Evolutionary conservation across 73 alveolate species (phyloP).

Genomic region (Urostyla sp.): DNA sequence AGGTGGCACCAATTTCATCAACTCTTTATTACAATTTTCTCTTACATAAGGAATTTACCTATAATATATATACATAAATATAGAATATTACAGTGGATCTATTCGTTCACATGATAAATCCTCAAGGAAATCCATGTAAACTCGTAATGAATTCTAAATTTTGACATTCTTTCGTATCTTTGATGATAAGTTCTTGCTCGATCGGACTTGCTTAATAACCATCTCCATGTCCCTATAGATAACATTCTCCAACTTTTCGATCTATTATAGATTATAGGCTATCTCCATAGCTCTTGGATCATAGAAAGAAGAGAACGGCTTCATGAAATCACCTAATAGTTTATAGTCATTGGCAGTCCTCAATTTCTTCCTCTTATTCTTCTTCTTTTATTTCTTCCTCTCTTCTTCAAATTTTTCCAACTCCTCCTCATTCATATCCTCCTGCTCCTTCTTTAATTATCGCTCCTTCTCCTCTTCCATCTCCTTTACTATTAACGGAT

Average conservation of each 20-base stretch:
- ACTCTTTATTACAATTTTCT: constrained; percentile 10
- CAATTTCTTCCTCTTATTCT: neutral
- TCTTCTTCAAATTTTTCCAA: neutral
- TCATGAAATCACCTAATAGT: constrained; percentile 40
- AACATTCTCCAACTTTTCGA: constrained; percentile 30
- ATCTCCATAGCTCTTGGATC: constrained; percentile 58
- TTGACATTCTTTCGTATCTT: constrained; percentile 37
- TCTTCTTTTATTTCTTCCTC: neutral
- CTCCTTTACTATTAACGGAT: constrained; percentile 9
- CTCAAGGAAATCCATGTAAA: constrained; percentile 55
- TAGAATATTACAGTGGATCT: no score
- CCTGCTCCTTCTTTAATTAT: neutral
- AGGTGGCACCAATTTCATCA: constrained; percentile 59
- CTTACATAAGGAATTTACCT: neutral
- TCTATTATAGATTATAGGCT: neutral
- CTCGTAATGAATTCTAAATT: neutral
- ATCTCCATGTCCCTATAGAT: constrained; percentile 64
- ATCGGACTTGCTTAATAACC: constrained; percentile 47
- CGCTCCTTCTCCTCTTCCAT: neutral
- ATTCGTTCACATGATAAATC: constrained; percentile 49
- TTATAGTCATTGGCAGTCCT: neutral
- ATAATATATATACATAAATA: no score
- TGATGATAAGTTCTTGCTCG: constrained; percentile 53
- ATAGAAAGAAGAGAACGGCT: constrained; percentile 58
- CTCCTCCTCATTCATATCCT: constrained; percentile 3